These are phyloP conservation scores for Caloboletus firmus DNA, from an alignment of 1,284 basidiomycete genomes.

Conservation along the genomic window DNA sequence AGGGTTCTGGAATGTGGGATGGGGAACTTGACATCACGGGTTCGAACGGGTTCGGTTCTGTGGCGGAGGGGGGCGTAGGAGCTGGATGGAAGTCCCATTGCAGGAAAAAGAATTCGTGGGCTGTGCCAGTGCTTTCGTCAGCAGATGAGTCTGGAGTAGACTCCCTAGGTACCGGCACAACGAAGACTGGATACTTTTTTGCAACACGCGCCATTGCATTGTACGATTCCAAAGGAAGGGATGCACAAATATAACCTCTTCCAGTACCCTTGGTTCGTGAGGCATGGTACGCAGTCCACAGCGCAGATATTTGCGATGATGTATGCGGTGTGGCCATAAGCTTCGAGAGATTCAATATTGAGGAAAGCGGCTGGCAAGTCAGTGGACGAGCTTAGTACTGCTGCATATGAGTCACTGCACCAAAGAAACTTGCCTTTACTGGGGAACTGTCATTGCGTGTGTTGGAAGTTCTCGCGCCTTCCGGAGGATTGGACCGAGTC, in stretches of 20 bases:
- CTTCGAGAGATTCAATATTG: constrained; percentile 76
- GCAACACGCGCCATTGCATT: constrained; percentile 65
- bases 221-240: constrained; percentile 75
- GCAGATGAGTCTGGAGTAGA: constrained; percentile 26
- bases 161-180: constrained; percentile 71
- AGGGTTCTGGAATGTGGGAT: constrained; percentile 47
- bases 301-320: constrained; percentile 65
- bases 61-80: constrained; percentile 50
- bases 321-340: constrained; percentile 72
- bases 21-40: constrained; percentile 28
- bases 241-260: constrained; percentile 79
- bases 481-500: neutral
- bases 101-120: constrained; percentile 86
- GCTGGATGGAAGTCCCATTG: constrained; percentile 81
- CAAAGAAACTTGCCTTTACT: constrained; percentile 50
- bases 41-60: constrained; percentile 43
- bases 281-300: constrained; percentile 91
- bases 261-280: constrained; percentile 75
- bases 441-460: constrained; percentile 67
- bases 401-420: constrained; percentile 1
- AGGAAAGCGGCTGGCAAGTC: constrained; percentile 65
- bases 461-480: constrained; percentile 12
- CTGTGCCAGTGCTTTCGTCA: constrained; percentile 29
- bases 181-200: constrained; percentile 69
- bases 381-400: neutral